Conservation (phyloP, 495 filamentous ascomycete genomes). For the Penicillium subrubescens region DNA sequence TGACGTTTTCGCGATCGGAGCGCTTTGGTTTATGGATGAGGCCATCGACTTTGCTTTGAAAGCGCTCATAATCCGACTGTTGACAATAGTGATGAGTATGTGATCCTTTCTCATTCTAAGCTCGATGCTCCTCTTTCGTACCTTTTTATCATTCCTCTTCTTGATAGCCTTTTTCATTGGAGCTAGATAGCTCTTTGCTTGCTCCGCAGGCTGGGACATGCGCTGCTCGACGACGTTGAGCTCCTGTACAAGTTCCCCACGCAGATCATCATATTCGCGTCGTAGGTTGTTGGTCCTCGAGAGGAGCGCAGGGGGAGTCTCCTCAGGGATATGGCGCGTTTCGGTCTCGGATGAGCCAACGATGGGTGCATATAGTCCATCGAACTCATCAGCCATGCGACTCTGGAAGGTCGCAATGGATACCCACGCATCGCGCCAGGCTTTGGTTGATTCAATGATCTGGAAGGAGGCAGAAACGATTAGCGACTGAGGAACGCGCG, state of each 20-base stretch:
- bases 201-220: slow-evolving; percentile 70
- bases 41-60: slow-evolving; percentile 71
- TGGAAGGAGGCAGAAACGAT: slow-evolving; percentile 31
- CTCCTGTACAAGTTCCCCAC: slow-evolving; percentile 73
- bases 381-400: slow-evolving; percentile 68
- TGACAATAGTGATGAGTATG: background rate
- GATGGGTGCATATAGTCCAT: slow-evolving; percentile 82
- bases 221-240: slow-evolving; percentile 70
- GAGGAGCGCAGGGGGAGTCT: slow-evolving; percentile 65
- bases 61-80: slow-evolving; percentile 81
- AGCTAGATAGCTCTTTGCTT: slow-evolving; percentile 70
- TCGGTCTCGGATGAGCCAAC: slow-evolving; percentile 62
- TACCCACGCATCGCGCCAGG: slow-evolving; percentile 86
- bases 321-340: slow-evolving; percentile 47
- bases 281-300: slow-evolving; percentile 68
- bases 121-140: slow-evolving; percentile 15
- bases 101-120: background rate
- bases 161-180: slow-evolving; percentile 90
- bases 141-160: slow-evolving; percentile 85
- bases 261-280: slow-evolving; percentile 72
- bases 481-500: slow-evolving; percentile 5
- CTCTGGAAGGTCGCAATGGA: slow-evolving; percentile 73
- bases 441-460: slow-evolving; percentile 79
- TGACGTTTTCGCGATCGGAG: slow-evolving; percentile 75
- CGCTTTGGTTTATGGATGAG: slow-evolving; percentile 70